Percentiles rank a stretch among this genome's conserved stretches.
Evolutionary conservation across 495 filamentous ascomycete genomes (phyloP).

Genomic region (Xylaria palmicola): DNA sequence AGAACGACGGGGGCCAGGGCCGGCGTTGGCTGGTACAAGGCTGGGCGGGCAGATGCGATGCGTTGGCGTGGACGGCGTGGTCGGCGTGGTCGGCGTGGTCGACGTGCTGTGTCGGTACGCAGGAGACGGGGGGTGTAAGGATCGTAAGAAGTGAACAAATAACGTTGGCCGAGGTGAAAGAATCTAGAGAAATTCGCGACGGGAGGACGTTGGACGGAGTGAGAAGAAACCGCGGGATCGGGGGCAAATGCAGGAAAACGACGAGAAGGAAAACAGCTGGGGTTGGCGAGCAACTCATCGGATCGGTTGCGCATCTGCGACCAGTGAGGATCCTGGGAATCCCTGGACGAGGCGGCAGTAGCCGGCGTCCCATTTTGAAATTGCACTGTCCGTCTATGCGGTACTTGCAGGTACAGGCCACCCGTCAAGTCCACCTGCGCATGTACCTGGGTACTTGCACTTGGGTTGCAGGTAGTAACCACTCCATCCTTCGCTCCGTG

Average conservation of each 20-base stretch:
- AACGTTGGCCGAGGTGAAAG: neutral
- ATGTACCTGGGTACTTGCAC: too few relatives aligned
- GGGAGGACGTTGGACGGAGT: neutral
- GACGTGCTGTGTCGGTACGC: neutral
- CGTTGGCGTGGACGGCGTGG: neutral
- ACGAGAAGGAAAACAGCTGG: neutral
- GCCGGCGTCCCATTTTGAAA: neutral
- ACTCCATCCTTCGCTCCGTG: too few relatives aligned
- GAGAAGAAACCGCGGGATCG: neutral
- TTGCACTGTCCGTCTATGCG: neutral
- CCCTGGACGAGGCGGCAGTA: neutral
- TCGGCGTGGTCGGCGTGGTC: neutral
- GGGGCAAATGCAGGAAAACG: neutral
- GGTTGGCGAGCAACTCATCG: neutral
- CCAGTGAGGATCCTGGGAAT: neutral
- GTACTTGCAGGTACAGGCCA: neutral
- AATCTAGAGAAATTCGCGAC: constrained; percentile 5
- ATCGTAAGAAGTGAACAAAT: neutral
- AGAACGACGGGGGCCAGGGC: neutral
- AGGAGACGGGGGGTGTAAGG: neutral
- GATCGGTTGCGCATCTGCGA: neutral
- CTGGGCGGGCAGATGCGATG: neutral
- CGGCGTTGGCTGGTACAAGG: neutral
- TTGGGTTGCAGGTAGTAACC: too few relatives aligned
- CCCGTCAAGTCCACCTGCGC: too few relatives aligned